These are phyloP conservation scores for Fraxinus anomala DNA, from an alignment of 257 asterid genomes.

Conservation along the genomic window DNA sequence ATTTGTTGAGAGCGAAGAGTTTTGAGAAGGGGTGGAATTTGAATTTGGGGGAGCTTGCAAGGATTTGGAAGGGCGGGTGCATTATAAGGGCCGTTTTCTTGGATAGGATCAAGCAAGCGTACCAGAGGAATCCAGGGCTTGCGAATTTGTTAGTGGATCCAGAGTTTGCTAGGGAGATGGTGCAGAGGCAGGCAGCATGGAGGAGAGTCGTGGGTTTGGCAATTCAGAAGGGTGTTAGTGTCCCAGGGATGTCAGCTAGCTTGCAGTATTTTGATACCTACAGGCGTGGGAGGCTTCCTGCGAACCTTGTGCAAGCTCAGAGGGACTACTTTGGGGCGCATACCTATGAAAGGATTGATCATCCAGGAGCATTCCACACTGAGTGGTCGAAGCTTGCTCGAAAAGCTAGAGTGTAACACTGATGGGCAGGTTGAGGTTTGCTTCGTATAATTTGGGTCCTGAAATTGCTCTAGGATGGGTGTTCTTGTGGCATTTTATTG, in stretches of 20 bases:
- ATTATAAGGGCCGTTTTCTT: conserved; percentile 87
- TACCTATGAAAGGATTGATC: conserved; percentile 82
- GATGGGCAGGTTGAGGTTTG: conserved; percentile 25
- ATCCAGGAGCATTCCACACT: conserved; percentile 69
- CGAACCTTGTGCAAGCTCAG: conserved; percentile 95
- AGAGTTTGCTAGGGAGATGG: conserved; percentile 92
- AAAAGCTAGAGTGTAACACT: conserved; percentile 47
- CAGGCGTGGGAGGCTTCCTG: conserved; percentile 81
- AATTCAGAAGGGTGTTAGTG: conserved; percentile 66
- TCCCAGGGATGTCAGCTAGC: conserved; percentile 91
- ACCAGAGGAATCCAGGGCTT: conserved; percentile 73
- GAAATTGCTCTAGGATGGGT: conserved; percentile 32
- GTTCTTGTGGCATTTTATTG: conserved; percentile 35
- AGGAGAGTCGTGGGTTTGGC: conserved; percentile 87
- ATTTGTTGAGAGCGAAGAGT: conserved; percentile 83
- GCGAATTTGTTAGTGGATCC: conserved; percentile 82
- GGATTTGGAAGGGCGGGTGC: conserved; percentile 98
- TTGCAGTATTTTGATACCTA: conserved; percentile 90
- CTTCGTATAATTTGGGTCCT: conserved; percentile 31
- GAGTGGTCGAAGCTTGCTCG: conserved; percentile 96
- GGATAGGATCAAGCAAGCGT: conserved; percentile 91
- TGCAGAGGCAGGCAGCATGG: conserved; percentile 92
- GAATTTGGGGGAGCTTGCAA: conserved; percentile 82
- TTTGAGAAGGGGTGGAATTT: conserved; percentile 81
- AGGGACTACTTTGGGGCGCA: conserved; percentile 96